These are phyloP conservation scores for Aspergillus ostianus DNA, from an alignment of 495 filamentous ascomycete species.

Conservation along the genomic window DNA sequence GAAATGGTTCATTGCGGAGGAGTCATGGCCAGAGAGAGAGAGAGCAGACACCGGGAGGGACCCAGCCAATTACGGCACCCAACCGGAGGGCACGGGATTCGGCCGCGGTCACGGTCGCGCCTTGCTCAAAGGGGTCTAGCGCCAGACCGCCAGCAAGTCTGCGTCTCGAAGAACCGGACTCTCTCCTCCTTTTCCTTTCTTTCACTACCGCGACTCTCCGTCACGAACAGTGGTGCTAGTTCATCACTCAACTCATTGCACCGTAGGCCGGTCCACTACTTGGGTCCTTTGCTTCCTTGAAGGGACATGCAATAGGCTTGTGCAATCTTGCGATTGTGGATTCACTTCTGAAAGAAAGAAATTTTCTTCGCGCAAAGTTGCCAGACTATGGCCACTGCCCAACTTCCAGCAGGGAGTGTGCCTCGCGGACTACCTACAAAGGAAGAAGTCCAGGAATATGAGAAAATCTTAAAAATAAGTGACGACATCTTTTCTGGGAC, in stretches of 20 bases:
- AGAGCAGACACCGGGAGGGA: background rate
- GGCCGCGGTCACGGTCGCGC: background rate
- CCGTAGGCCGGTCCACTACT: background rate
- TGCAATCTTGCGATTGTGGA: background rate
- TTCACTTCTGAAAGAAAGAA: slow-evolving; percentile 4
- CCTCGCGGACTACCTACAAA: slow-evolving; percentile 29
- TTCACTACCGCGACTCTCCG: background rate
- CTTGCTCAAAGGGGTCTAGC: background rate
- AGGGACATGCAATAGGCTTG: background rate
- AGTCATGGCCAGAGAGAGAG: background rate
- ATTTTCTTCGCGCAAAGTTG: slow-evolving; percentile 3
- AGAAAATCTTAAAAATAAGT: slow-evolving; percentile 72
- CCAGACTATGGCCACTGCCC: slow-evolving; percentile 40
- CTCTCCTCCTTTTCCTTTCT: slow-evolving; percentile 5
- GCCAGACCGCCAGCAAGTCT: no score
- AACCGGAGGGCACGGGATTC: no score
- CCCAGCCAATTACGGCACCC: background rate
- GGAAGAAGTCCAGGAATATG: slow-evolving; percentile 55
- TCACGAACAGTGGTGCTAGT: background rate
- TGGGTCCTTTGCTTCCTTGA: background rate
- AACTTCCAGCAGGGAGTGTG: slow-evolving; percentile 35
- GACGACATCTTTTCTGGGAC: slow-evolving; percentile 73
- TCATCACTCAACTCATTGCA: background rate
- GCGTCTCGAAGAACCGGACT: background rate
- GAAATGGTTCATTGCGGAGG: slow-evolving; percentile 12